Evolutionary conservation across 2,329 filamentous ascomycete species (phyloP).

Genomic region (Sclerotinia borealis): DNA sequence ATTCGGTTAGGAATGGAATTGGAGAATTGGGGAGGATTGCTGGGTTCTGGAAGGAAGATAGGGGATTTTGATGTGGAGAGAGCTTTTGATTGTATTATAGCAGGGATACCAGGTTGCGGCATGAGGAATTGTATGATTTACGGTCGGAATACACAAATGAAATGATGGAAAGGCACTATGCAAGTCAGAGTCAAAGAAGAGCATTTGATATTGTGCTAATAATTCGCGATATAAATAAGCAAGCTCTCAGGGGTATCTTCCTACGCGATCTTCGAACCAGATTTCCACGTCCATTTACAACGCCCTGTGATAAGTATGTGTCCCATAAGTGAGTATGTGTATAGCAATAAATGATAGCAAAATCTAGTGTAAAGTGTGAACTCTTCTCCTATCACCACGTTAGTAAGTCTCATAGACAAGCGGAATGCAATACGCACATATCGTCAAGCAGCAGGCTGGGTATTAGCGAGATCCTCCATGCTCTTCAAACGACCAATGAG

Average conservation of each 20-base stretch:
- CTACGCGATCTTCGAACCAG: constrained; percentile 1
- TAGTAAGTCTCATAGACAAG: neutral
- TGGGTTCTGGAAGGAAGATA: constrained; percentile 27
- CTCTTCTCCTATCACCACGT: neutral
- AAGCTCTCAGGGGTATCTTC: constrained; percentile 23
- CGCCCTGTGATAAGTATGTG: constrained; percentile 18
- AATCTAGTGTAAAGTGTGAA: neutral
- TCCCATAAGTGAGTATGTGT: constrained; percentile 15
- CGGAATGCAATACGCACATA: neutral
- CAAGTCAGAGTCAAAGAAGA: neutral
- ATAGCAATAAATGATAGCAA: constrained; percentile 25
- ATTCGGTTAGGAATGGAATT: constrained; percentile 49
- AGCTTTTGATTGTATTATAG: constrained; percentile 9
- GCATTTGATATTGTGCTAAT: constrained; percentile 4
- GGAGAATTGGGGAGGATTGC: constrained; percentile 31
- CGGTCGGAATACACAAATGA: neutral
- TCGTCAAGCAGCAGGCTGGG: neutral
- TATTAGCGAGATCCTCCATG: constrained; percentile 13
- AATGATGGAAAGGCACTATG: neutral
- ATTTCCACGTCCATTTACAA: neutral
- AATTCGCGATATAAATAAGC: neutral
- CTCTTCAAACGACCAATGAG: constrained; percentile 25
- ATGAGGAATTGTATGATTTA: neutral
- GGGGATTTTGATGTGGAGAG: constrained; percentile 23
- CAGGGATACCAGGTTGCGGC: neutral